phyloP scores from a whole-genome alignment of 1,139 yeast species.

The Saccharomyces hybrid region DNA sequence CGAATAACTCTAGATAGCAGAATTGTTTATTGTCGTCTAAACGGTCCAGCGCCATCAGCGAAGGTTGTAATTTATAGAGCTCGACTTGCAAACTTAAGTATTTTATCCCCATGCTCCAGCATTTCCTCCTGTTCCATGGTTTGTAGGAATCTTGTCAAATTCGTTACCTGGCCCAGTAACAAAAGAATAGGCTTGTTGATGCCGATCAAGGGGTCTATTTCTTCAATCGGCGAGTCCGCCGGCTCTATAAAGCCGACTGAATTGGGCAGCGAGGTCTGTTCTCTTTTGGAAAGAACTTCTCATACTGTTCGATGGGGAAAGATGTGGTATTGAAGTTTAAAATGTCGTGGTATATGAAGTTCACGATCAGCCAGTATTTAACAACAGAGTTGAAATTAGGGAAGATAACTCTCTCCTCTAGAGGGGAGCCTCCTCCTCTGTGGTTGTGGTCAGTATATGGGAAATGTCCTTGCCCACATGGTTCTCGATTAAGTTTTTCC shows the following conservation, averaged over 20 bases:
- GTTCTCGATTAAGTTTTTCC: conserved; percentile 47
- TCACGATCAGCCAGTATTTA: conserved; percentile 66
- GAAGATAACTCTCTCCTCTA: conserved; percentile 39
- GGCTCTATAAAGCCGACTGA: conserved; percentile 9
- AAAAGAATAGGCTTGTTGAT: conserved; percentile 60
- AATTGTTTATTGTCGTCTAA: not conserved
- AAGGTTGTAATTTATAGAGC: conserved; percentile 7
- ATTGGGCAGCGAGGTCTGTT: conserved; percentile 21
- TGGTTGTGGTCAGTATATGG: conserved; percentile 34
- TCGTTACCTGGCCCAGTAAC: conserved; percentile 61
- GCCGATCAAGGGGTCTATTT: conserved; percentile 63
- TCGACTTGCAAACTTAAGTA: not conserved
- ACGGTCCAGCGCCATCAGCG: conserved; percentile 3
- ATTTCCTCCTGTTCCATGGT: not conserved
- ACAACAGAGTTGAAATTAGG: conserved; percentile 21
- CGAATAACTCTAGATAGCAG: conserved; percentile 53
- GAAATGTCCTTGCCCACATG: conserved; percentile 47
- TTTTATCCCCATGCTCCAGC: not conserved
- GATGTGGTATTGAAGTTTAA: conserved; percentile 54
- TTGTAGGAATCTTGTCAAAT: conserved; percentile 38
- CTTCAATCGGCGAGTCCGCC: conserved; percentile 25
- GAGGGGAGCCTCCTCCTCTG: not conserved
- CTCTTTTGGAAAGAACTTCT: conserved; percentile 40
- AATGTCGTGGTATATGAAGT: conserved; percentile 76
- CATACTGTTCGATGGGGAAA: conserved; percentile 51